These are phyloP conservation scores for Leccinum aurantiacum DNA, from an alignment of 768 basidiomycete genomes.

Conservation along the genomic window DNA sequence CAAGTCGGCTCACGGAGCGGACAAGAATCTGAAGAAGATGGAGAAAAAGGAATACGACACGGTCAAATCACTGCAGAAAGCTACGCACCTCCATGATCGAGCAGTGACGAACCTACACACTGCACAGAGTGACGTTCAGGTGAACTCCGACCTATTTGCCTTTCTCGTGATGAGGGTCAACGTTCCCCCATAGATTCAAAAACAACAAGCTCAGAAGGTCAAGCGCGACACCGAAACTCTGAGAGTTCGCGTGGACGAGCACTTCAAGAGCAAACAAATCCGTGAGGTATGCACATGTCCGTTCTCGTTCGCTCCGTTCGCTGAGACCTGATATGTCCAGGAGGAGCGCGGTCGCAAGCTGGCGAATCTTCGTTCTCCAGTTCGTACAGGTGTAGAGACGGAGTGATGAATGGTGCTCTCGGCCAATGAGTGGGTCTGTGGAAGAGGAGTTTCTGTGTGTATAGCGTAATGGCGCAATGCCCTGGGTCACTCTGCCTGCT, in stretches of 20 bases:
- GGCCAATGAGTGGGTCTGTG: neutral
- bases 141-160: conserved; percentile 15
- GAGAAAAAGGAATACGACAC: conserved; percentile 51
- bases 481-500: too few species aligned
- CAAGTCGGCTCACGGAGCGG: conserved; percentile 48
- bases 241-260: conserved; percentile 22
- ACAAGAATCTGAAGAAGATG: conserved; percentile 47
- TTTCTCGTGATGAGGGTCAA: neutral
- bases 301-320: neutral
- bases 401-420: neutral
- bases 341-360: conserved; percentile 24
- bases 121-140: conserved; percentile 47
- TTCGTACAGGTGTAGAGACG: neutral
- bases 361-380: conserved; percentile 8
- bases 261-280: conserved; percentile 19
- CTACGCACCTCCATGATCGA: conserved; percentile 51
- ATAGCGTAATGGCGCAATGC: neutral
- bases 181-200: conserved; percentile 22
- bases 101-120: conserved; percentile 43
- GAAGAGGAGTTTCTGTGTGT: neutral
- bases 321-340: conserved; percentile 1
- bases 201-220: conserved; percentile 21
- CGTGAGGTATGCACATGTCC: conserved; percentile 21
- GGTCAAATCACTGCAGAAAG: conserved; percentile 51
- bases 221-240: conserved; percentile 20